Percentiles rank a stretch among this genome's conserved stretches.
Evolutionary conservation across 805 yeast genomes (phyloP).

Genomic region (Kodamaea leandrae): DNA sequence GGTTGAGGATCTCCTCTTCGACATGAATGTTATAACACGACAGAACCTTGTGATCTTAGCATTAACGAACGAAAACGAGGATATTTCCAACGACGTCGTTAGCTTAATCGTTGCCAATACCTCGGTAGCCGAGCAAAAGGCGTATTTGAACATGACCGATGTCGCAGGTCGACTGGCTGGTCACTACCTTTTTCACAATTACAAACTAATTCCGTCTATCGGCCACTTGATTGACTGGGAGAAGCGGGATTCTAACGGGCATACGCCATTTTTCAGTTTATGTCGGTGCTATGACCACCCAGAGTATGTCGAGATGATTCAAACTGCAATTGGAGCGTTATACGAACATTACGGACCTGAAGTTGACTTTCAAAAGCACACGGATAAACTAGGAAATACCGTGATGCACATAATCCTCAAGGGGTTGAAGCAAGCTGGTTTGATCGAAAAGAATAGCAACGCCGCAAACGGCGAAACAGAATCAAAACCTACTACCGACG

Average conservation of each 20-base stretch:
- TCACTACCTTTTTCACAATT: conserved; percentile 65
- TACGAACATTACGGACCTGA: conserved; percentile 38
- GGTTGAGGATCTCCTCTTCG: conserved; percentile 65
- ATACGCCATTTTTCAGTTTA: conserved; percentile 75
- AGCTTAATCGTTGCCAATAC: conserved; percentile 41
- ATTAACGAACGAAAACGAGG: conserved; percentile 50
- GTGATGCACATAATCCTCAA: conserved; percentile 67
- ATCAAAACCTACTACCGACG: background rate
- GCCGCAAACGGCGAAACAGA: background rate
- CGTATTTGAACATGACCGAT: conserved; percentile 54
- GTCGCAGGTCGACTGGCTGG: conserved; percentile 59
- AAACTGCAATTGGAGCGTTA: conserved; percentile 44
- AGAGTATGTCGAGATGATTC: conserved; percentile 51
- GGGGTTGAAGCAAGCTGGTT: conserved; percentile 28
- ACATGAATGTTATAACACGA: conserved; percentile 49
- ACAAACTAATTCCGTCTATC: conserved; percentile 47
- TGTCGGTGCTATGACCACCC: conserved; percentile 80
- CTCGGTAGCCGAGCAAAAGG: conserved; percentile 43
- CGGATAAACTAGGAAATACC: conserved; percentile 72
- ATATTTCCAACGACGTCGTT: conserved; percentile 45
- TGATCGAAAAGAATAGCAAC: background rate
- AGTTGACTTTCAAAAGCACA: conserved; percentile 57
- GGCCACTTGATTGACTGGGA: conserved; percentile 72
- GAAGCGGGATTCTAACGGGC: conserved; percentile 57
- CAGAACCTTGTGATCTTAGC: conserved; percentile 62